Percentiles rank a stretch among this genome's conserved stretches.
Conservation (phyloP, 2,329 filamentous ascomycete genomes). For the Ceratocystis cubensis region DNA sequence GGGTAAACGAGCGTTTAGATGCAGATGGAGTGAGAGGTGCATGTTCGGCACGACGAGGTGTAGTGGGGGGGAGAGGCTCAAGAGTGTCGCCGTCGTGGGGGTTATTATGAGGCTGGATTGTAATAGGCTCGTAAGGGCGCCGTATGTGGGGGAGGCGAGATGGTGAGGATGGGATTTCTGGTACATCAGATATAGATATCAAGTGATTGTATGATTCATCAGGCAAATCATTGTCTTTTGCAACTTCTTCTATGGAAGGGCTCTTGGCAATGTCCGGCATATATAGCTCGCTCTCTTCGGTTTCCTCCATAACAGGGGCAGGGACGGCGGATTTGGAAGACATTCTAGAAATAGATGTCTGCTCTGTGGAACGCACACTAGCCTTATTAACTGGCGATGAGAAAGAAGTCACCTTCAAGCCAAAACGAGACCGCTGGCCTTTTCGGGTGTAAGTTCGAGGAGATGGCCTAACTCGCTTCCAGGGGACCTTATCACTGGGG, state of each 20-base stretch:
- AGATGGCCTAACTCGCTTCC: constrained; percentile 1
- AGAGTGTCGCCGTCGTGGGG: background rate
- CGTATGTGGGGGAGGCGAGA: background rate
- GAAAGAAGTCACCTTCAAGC: background rate
- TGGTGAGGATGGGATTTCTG: constrained; percentile 1
- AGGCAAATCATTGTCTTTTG: too few species aligned
- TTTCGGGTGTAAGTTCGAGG: constrained; percentile 14
- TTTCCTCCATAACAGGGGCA: background rate
- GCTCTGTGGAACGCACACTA: background rate
- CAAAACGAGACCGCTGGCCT: background rate
- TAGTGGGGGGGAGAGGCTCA: constrained; percentile 15
- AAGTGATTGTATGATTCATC: background rate
- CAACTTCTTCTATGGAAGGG: background rate
- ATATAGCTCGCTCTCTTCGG: background rate
- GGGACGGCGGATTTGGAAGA: background rate
- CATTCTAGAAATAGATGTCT: background rate
- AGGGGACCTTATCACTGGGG: background rate
- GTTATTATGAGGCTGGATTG: background rate
- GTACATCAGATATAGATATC: background rate
- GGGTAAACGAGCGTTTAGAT: constrained; percentile 26
- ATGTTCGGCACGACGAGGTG: constrained; percentile 25
- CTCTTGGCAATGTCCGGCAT: background rate
- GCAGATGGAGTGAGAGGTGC: constrained; percentile 28
- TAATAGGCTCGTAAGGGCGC: background rate
- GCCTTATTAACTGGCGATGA: constrained; percentile 14